Percentiles rank a stretch among this genome's conserved stretches.
Evolutionary conservation across 2,329 filamentous ascomycete genomes (phyloP).

Genomic region (Aspergillus oerlinghausenensis): DNA sequence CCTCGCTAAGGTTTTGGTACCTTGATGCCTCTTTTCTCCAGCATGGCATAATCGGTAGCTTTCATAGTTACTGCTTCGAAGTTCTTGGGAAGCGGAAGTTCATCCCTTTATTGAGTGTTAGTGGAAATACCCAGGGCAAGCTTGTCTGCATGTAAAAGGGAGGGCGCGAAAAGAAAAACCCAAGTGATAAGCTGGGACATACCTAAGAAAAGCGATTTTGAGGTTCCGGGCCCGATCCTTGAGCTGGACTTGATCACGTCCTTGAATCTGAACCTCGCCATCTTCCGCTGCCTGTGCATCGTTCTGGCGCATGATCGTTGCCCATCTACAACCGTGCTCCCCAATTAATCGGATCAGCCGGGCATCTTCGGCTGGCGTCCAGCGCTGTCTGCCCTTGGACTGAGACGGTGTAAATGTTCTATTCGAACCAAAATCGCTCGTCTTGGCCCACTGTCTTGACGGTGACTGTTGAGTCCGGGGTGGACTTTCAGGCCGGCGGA

Average conservation of each 20-base stretch:
- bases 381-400: conserved; percentile 18
- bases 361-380: conserved; percentile 37
- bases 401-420: not conserved
- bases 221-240: conserved; percentile 55
- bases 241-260: conserved; percentile 49
- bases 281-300: conserved; percentile 21
- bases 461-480: not conserved
- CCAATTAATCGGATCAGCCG: conserved; percentile 49
- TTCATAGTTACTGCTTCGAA: conserved; percentile 42
- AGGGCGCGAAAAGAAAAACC: not conserved
- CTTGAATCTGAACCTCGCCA: conserved; percentile 28
- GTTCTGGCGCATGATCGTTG: conserved; percentile 40
- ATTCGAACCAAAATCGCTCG: not conserved
- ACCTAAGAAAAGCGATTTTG: conserved; percentile 42
- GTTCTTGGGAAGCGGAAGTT: conserved; percentile 36
- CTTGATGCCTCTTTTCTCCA: conserved; percentile 8
- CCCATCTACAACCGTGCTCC: conserved; percentile 44
- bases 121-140: not conserved
- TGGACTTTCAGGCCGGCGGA: not conserved
- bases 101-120: conserved; percentile 19
- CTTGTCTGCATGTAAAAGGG: not conserved
- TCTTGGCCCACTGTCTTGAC: not conserved
- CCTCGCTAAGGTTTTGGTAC: not conserved
- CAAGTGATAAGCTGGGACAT: conserved; percentile 7
- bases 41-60: conserved; percentile 8